Base-by-base conservation (phyloP, 495 filamentous ascomycete species). In the Penicillium crystallinum region DNA sequence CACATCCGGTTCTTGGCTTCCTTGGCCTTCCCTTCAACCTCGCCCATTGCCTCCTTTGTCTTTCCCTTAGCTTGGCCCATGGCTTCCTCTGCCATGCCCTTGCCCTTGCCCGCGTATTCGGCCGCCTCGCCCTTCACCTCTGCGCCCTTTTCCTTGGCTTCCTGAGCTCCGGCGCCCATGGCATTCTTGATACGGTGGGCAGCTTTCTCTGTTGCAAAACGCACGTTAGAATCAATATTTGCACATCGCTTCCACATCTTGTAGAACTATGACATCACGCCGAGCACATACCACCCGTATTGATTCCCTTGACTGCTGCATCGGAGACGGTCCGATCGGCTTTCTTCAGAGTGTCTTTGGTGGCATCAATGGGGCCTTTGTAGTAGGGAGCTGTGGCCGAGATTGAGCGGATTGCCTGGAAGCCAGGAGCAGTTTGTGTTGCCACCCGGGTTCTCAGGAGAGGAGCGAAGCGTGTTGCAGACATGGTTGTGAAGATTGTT, bases 231-330 rank as follows among this genome's bases (percentile, higher is more conserved):
- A 44, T 15, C 25, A 3, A 11, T 14, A 22, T 52, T 9, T 43
- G 27, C 11, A 31, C 4, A 29, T 15, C 6, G 25, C 14, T 43
- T 14, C 3, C 1, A n/a, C 6, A 12, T 9, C 1, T n/a, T 9
- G 7, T 45, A 27, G n/a, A n/a, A n/a, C n/a, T 33, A 8, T 51
- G 35, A 10, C 30, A 39, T 48, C 25, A 31, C 39, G 9, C 15
- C 29, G 17, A 35, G 18, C 1, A 75, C 78, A 25, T 74, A 82
- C 76, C 72, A 25, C 81, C 77, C 33, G 68, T 78, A 63, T 86
- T 74, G 53, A 86, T 84, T 19, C 82, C 82, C 73, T 81, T 81
- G 4, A 84, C 77, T 10, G 76, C 77, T 0, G 66, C 76, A 62
- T 81, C 70, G 1, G 79, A 74, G n/a, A 81, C 67, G 4, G 65